phyloP scores from a whole-genome alignment of 2,329 filamentous ascomycete species.

The Lachnellula cervina region DNA sequence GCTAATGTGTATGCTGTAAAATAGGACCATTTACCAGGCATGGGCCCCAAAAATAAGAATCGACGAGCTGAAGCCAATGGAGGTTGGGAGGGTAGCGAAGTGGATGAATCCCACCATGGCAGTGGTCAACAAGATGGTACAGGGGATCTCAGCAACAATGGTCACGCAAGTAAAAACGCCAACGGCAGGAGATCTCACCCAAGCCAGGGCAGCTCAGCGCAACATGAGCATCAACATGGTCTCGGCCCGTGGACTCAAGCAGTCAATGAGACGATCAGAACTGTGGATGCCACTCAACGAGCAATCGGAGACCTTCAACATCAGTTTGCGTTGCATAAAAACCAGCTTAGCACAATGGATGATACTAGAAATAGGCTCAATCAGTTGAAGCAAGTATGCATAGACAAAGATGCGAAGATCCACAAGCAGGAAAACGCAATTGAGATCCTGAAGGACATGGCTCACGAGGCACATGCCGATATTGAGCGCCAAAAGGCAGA shows the following conservation, averaged over 20 bases:
- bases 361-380: not conserved
- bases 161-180: conserved; percentile 1
- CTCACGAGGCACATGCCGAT: not conserved
- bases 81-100: conserved; percentile 7
- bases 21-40: not conserved
- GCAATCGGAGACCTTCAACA: not conserved
- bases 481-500: not conserved
- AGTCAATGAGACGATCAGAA: not conserved
- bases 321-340: not conserved
- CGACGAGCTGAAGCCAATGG: conserved; percentile 2
- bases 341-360: not conserved
- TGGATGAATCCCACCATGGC: conserved; percentile 1
- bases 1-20: conserved; percentile 1
- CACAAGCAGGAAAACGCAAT: not conserved
- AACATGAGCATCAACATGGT: conserved; percentile 1
- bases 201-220: conserved; percentile 2
- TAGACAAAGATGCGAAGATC: not conserved
- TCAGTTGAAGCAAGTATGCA: not conserved
- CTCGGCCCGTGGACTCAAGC: conserved; percentile 3
- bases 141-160: conserved; percentile 4
- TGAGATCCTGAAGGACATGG: not conserved
- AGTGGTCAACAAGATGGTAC: not conserved
- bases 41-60: not conserved
- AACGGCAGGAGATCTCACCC: conserved; percentile 1
- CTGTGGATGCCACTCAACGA: not conserved